Percentiles rank a stretch among this genome's conserved stretches.
phyloP scores from a whole-genome alignment of 805 yeast genomes.

The Hanseniaspora lindneri region DNA sequence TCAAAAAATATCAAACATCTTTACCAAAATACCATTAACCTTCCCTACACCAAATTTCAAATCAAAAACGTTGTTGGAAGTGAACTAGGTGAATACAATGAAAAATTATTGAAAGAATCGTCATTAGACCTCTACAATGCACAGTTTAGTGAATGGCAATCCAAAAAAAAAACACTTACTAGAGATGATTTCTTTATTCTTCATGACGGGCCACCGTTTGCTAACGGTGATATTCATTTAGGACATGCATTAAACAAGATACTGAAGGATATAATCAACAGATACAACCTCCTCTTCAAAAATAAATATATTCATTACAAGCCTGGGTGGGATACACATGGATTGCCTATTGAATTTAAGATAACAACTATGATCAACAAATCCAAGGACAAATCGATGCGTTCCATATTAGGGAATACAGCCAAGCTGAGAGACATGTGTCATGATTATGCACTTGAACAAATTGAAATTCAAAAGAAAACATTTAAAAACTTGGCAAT shows the following conservation, averaged over 20 bases:
- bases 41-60: conserved; percentile 64
- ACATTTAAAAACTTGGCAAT: conserved; percentile 64
- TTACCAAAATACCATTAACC: conserved; percentile 42
- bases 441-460: conserved; percentile 33
- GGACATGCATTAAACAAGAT: conserved; percentile 89
- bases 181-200: conserved; percentile 44
- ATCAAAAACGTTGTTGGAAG: conserved; percentile 39
- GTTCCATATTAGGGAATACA: conserved; percentile 41
- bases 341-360: conserved; percentile 87
- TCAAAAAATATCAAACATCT: conserved; percentile 22
- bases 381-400: conserved; percentile 26
- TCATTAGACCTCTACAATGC: conserved; percentile 53
- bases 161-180: conserved; percentile 13
- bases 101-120: conserved; percentile 36
- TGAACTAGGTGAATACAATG: conserved; percentile 30
- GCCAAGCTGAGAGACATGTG: conserved; percentile 54
- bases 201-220: conserved; percentile 98
- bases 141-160: conserved; percentile 35
- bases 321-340: conserved; percentile 99
- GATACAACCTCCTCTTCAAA: conserved; percentile 47
- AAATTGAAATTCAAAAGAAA: conserved; percentile 50
- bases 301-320: conserved; percentile 56
- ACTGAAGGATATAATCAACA: conserved; percentile 69
- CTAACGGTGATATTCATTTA: conserved; percentile 84
- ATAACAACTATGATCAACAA: conserved; percentile 41